These are phyloP conservation scores for Cocos nucifera DNA, from an alignment of 176 grass and related monocot genomes.

Conservation along the genomic window DNA sequence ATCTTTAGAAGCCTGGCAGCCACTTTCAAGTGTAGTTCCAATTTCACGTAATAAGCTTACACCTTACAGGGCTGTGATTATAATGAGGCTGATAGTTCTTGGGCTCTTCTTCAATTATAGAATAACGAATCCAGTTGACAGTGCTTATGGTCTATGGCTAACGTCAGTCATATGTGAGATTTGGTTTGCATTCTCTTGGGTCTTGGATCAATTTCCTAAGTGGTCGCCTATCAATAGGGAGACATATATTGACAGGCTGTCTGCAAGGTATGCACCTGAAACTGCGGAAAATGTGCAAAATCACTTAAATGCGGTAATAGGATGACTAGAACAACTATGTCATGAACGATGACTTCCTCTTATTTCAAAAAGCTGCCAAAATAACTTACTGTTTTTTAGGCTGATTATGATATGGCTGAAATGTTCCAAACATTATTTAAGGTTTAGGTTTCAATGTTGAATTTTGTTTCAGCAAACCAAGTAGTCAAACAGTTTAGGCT, in stretches of 20 bases:
- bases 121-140: slow-evolving; percentile 89
- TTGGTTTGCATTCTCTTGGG: slow-evolving; percentile 98
- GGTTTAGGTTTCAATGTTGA: no score
- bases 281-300: slow-evolving; percentile 17
- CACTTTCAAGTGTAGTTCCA: slow-evolving; percentile 74
- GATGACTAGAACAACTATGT: no score
- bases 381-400: no score
- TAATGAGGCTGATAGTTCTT: slow-evolving; percentile 83
- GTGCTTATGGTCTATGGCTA: slow-evolving; percentile 84
- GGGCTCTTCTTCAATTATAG: slow-evolving; percentile 99
- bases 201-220: slow-evolving; percentile 98
- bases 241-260: slow-evolving; percentile 80
- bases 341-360: no score
- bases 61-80: slow-evolving; percentile 90
- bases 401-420: no score
- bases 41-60: slow-evolving; percentile 97
- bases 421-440: no score
- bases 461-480: no score
- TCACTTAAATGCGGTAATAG: no score
- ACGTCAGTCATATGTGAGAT: slow-evolving; percentile 97
- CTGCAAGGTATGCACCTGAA: slow-evolving; percentile 58
- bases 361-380: no score
- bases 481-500: no score
- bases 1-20: slow-evolving; percentile 64
- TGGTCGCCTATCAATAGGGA: slow-evolving; percentile 91